Evolutionary conservation across 208 protist genomes (phyloP), one percentile per base, ranked within the genome.

Genomic region (Trypanosoma rangeli): DNA sequence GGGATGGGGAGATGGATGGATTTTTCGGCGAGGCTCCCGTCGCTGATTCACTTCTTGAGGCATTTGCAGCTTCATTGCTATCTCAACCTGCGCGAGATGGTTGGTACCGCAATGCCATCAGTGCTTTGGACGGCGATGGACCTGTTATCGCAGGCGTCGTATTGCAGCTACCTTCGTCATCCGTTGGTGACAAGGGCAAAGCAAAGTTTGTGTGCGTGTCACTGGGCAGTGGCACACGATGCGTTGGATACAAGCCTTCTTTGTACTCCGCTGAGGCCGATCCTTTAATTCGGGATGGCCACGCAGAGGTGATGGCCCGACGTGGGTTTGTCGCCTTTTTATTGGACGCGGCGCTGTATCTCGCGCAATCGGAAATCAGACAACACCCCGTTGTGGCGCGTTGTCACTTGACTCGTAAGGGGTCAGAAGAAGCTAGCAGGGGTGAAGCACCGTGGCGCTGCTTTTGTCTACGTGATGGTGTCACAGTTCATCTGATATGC

Each of bases 231-330:
- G 89, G 89, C 16, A 91, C 89, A 12, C 84, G 89, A 4, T 93
- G 89, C 57, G 71, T 86, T 9, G 85, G 85, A 2, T 71, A 73
- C 53, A 63, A 73, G 42, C 22, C 13, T 28, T n/a, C 48, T 37
- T 31, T 22, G 15, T 22, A 16, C 15, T 26, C 26, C 24, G 0
- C 58, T 48, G 63, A 78, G 63, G 52, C 49, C 4, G 37, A 65
- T 15, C 70, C 86, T 4, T 35, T 78, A 16, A 26, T 95, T 52
- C 74, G 76, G 26, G 92, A 97, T 64, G 89, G 92, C 10, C 92
- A 97, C 64, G 92, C 92, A 3, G 89, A 97, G 74, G 89, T 94
- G 39, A 83, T 97, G 83, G 86, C 89, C 16, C 72, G 87, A 16
- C 86, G 91, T 28, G 86, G 79, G 9, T 85, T 94, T 56, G 57